Evolutionary conservation across 2,329 filamentous ascomycete genomes (phyloP), one percentile per base, ranked within the genome.

Genomic region (Penicillium sp.): DNA sequence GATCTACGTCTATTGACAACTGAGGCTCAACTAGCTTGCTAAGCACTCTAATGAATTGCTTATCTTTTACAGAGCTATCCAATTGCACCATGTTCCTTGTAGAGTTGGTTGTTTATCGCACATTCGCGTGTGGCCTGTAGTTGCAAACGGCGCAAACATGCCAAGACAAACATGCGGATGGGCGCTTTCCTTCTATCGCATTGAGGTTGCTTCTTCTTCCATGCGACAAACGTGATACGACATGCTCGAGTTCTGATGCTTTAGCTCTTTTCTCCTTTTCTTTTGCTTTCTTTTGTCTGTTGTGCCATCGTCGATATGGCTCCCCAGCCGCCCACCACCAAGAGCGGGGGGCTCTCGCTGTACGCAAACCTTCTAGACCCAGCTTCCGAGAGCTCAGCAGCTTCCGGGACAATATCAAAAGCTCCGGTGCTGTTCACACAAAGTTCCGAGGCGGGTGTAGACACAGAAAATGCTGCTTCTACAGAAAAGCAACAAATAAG

Each of bases 321-420:
- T n/a, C 30, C 45, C 14, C 50, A 50, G 28, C n/a, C 24, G 3
- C 33, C 55, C 16, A 8, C 45, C 9, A 11, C 50, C 47, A 58
- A 58, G 28, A 52, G 51, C 21, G 51, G 56, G 20, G 56, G 50
- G 9, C 78, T 91, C 63, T 92, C 90, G 18, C 83, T 95, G 5
- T 96, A 96, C 70, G 91, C 90, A 55, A 90, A 95, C 71, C 82
- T 96, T 45, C 83, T 94, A 61, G 87, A 90, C 65, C 71, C 75
- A 3, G 69, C 71, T 35, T 65, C 67, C 40, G 69, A 74, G 18
- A 55, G 45, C 38, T 68, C 74, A 42, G 65, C 77, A 7, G 65
- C 66, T 14, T 78, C 83, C 20, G 74, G 79, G 47, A 89, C 88
- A n/a, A 90, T 93, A 64, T 90, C 89, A 16, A 84, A 87, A 64